Percentiles rank a stretch among this genome's conserved stretches.
These are phyloP conservation scores for Myriosclerotinia curreyana DNA, from an alignment of 2,329 filamentous ascomycete genomes.

Conservation along the genomic window DNA sequence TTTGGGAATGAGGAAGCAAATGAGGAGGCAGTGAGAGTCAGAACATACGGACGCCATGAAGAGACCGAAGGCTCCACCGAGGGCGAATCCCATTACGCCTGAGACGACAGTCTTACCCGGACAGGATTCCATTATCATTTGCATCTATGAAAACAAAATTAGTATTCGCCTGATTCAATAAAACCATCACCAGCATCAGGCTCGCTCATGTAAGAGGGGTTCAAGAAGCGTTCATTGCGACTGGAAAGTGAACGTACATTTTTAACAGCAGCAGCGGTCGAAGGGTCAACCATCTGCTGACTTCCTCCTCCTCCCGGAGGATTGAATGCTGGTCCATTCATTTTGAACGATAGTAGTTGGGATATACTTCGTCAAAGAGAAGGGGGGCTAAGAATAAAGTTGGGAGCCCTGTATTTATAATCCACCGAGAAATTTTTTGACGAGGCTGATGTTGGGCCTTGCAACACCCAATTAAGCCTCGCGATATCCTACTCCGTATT, in stretches of 20 bases:
- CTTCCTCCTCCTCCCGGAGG: conserved; percentile 21
- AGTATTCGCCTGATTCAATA: neutral
- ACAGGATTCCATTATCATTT: conserved; percentile 77
- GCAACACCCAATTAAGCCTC: neutral
- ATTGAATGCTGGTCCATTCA: conserved; percentile 34
- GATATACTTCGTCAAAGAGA: neutral
- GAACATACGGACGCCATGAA: conserved; percentile 91
- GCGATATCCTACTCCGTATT: neutral
- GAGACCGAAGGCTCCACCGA: conserved; percentile 90
- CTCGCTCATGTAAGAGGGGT: neutral
- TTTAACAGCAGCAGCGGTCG: conserved; percentile 37
- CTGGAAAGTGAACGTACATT: conserved; percentile 31
- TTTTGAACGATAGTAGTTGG: conserved; percentile 21
- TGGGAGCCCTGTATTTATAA: neutral
- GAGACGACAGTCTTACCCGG: conserved; percentile 84
- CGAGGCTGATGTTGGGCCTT: conserved; percentile 21
- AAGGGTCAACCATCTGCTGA: conserved; percentile 31
- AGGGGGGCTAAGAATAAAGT: neutral
- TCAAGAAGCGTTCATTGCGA: neutral
- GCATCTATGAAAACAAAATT: conserved; percentile 34
- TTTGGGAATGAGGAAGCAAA: conserved; percentile 12
- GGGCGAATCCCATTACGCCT: conserved; percentile 88
- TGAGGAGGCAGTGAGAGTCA: conserved; percentile 1
- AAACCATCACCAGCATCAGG: neutral
- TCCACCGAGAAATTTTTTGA: conserved; percentile 18